Base-by-base conservation (phyloP, 257 asterid genomes). In the Knoxia roxburghii region DNA sequence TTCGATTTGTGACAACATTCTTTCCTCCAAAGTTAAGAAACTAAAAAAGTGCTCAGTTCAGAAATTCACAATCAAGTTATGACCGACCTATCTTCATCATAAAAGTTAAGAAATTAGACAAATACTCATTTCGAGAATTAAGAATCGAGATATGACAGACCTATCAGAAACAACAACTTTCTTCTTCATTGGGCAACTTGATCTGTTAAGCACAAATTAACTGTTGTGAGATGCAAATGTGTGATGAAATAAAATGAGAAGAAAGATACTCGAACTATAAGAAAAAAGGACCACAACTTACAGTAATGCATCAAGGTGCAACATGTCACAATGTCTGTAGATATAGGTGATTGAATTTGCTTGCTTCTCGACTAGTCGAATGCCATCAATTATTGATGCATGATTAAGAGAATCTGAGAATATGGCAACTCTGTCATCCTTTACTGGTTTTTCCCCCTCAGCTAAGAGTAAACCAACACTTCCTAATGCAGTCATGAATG, bases 361-460 rank as follows among this genome's bases (percentile, higher is more conserved):
- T 77, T 87, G 96, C 82, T 78, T 91, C 89, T 94, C 93, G 50
- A 96, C 89, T 67, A 94, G 95, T 49, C 95, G 96, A 71, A 94
- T 85, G 73, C 99, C 99, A 78, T 94, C 99, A 58, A 94, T 88
- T 66, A 94, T 94, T 61, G 99, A 94, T 52, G 99, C 99, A 75
- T 93, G 99, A 80, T 93, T 93, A 61, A 90, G 81, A 58, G 70
- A 51, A 23, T 40, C 69, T 65, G 59, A 51, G 60, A 93, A 93
- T 63, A 93, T 75, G 74, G 99, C 97, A 77, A 93, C 61, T 75
- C 78, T 83, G 51, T 89, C 95, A 79, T 84, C 81, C 49, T 71
- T 48, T 62, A 68, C 72, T 59, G 90, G 84, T 72, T 82, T 82
- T 45, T 76, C 73, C 46, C 84, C 77, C 76, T 68, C 88, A 55